Evolutionary conservation across 805 yeast species (phyloP), one percentile per base, ranked within the genome.

Genomic region (Nakazawaea peltata): DNA sequence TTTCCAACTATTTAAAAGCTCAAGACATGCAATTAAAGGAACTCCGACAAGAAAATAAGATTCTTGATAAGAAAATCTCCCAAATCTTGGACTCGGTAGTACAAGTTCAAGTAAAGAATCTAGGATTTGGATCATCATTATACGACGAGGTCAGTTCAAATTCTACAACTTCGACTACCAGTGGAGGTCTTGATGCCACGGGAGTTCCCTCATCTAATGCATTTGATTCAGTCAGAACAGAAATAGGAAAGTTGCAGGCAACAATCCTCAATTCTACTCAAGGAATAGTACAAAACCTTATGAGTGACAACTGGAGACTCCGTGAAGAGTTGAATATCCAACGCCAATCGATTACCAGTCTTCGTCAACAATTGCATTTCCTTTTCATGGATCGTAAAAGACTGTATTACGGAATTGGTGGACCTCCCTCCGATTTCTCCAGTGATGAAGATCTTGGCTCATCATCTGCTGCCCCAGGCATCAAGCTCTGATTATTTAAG

Each of bases 301-400:
- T 60, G 17, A 61, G 50, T 37, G 68, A 62, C 28, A 60, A 52
- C 29, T 56, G 57, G 36, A 50, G 60, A 40, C 52, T 69, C 51
- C 57, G 62, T 37, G 77, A 71, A 26, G 76, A 71, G 36, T 41
- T 71, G 42, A 66, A 58, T 39, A 49, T 56, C 33, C 76, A 70
- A 40, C 46, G 73, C 33, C 48, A 65, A 36, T 52, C 63, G 23
- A 50, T 71, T 30, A 64, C 61, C 41, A 65, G 70, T 34, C 43
- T 71, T 14, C 47, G 76, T 24, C 73, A 71, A 41, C 77, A 71
- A 43, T 50, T 71, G 23, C 77, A 70, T 41, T 71, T 65, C 41
- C 51, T 71, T 42, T 39, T 69, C 34, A 58, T 69, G 39, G 61
- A 64, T 15, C 24, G 11, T 11, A 56, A 71, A 39, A 57, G 67